Evolutionary conservation across 1,284 basidiomycete species (phyloP).

Genomic region (Pseudozyma thailandica): DNA sequence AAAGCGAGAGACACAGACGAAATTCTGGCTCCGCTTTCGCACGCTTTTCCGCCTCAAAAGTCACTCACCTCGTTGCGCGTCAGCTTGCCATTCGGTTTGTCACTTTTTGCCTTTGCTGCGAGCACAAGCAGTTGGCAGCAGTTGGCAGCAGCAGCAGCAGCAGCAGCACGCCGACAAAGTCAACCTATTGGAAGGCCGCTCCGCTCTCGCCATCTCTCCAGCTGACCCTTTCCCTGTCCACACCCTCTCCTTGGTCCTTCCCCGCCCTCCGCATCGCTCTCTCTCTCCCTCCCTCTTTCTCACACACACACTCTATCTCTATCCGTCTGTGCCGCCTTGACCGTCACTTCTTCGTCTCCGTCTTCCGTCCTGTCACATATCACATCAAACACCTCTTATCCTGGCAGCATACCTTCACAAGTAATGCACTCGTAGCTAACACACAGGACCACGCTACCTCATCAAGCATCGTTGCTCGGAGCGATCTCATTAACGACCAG

Average conservation of each 20-base stretch:
- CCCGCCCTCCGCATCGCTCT: too few species aligned
- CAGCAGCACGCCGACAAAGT: not conserved
- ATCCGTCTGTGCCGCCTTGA: not conserved
- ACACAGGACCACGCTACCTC: not conserved
- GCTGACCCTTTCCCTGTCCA: not conserved
- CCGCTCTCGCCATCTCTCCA: not conserved
- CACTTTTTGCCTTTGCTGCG: too few species aligned
- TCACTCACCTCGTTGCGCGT: too few species aligned
- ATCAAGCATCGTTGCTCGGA: not conserved
- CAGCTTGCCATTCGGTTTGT: too few species aligned
- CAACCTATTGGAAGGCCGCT: not conserved
- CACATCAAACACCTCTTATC: not conserved
- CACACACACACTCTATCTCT: slow-evolving; percentile 3
- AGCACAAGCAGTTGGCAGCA: too few species aligned
- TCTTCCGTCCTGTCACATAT: not conserved
- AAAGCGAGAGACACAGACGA: too few species aligned
- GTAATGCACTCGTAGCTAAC: not conserved
- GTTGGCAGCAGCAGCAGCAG: not conserved
- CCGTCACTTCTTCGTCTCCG: not conserved
- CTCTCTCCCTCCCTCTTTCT: slow-evolving; percentile 7
- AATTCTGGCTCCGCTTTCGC: too few species aligned
- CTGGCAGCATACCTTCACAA: not conserved
- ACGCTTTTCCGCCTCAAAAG: too few species aligned
- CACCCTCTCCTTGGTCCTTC: not conserved
- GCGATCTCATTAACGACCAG: too few species aligned